phyloP scores from a whole-genome alignment of 768 basidiomycete genomes.

The Cubamyces sp. region DNA sequence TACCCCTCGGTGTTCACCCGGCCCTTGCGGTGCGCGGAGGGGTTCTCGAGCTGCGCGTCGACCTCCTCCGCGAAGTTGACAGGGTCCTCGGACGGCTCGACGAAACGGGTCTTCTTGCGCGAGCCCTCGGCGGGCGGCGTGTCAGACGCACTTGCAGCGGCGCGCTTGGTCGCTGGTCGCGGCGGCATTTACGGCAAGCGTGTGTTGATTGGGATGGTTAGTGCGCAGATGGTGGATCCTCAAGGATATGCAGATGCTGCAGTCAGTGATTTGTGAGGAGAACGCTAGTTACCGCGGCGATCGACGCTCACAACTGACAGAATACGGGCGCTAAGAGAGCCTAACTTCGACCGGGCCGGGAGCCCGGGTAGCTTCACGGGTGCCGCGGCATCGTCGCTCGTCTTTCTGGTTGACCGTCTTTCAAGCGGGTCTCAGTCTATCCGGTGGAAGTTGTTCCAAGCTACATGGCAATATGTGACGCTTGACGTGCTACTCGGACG shows the following conservation, averaged over 20 bases:
- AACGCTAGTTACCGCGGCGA: too few species aligned
- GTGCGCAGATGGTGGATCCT: too few species aligned
- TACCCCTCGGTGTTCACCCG: constrained; percentile 87
- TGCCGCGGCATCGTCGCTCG: too few species aligned
- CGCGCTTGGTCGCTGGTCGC: constrained; percentile 47
- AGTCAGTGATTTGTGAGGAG: too few species aligned
- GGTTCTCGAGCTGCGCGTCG: constrained; percentile 71
- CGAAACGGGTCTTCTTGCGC: constrained; percentile 75
- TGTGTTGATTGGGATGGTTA: background rate
- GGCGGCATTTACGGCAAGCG: constrained; percentile 36
- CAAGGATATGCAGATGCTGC: too few species aligned
- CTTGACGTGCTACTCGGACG: too few species aligned
- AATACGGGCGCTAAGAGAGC: background rate
- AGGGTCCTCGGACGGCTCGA: constrained; percentile 77
- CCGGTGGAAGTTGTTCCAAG: too few species aligned
- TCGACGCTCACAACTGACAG: too few species aligned
- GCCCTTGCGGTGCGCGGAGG: constrained; percentile 64
- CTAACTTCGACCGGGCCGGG: background rate
- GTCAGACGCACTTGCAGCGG: constrained; percentile 40
- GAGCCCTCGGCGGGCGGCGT: constrained; percentile 39
- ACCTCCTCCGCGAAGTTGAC: constrained; percentile 78
- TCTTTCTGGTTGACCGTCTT: too few species aligned
- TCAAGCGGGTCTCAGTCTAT: too few species aligned
- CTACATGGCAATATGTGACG: too few species aligned
- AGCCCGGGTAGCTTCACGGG: background rate